Evolutionary conservation across 768 basidiomycete genomes (phyloP).

Genomic region (Hypholoma sublateritium): DNA sequence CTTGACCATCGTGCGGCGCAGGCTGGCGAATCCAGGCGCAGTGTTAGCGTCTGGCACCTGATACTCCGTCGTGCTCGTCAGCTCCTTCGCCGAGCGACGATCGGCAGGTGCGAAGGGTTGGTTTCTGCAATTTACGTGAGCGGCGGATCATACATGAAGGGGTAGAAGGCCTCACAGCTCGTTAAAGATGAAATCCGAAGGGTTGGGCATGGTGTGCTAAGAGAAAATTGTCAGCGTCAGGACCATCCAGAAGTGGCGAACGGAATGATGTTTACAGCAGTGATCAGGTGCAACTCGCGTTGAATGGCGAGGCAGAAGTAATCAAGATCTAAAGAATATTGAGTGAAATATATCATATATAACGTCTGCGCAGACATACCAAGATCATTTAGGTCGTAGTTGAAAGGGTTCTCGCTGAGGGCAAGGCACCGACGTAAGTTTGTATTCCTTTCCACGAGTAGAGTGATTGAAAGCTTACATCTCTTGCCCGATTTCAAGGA

Average conservation of each 20-base stretch:
- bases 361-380: constrained; percentile 30
- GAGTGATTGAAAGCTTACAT: constrained; percentile 35
- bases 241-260: not conserved
- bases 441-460: not conserved
- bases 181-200: constrained; percentile 53
- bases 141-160: not conserved
- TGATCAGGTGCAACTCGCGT: constrained; percentile 71
- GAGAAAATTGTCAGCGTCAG: constrained; percentile 10
- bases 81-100: constrained; percentile 53
- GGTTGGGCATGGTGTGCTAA: constrained; percentile 59
- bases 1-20: constrained; percentile 39
- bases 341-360: not conserved
- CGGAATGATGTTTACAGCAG: constrained; percentile 48
- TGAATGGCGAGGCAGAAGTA: constrained; percentile 66
- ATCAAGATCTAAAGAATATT: constrained; percentile 50
- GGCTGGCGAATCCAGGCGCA: constrained; percentile 32
- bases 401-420: constrained; percentile 63
- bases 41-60: constrained; percentile 22
- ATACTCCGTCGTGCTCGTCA: constrained; percentile 35
- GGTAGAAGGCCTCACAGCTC: constrained; percentile 27
- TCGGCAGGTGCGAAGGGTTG: constrained; percentile 73
- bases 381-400: constrained; percentile 67
- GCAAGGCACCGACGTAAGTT: not conserved
- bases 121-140: constrained; percentile 36
- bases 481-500: constrained; percentile 70